Base-by-base conservation (phyloP, 1,139 yeast genomes). In the Blastobotrys elegans region DNA sequence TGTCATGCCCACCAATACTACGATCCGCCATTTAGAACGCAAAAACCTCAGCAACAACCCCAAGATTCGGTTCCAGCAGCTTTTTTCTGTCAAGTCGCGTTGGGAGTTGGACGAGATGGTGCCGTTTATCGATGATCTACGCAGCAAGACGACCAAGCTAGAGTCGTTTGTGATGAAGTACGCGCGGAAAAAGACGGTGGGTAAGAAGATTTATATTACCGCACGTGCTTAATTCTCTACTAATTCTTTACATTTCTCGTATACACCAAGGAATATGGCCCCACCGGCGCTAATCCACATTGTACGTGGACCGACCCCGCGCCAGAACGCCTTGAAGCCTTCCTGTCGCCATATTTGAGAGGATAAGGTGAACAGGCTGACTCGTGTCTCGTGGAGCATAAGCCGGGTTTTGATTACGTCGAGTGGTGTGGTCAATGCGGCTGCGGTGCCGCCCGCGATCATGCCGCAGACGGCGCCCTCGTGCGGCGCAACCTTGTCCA, bases 271-370 rank as follows among this genome's bases (percentile, higher is more conserved):
- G 69, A 94, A 92, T 32, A 94, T 88, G 27, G 97, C 96, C 17
- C 99, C 99, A 16, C 99, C 99, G 3, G 95, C 94, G 69, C 95
- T 83, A 52, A 92, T 92, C 98, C 98, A 92, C 79, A 86, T 76
- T 0, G 97, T 89, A 63, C 98, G 74, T 2, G 98, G 97, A 0
- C 95, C 97, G 35, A 90, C 75, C 4, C 98, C 98, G 45, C 77
- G 77, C 62, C 80, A 76, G 55, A 92, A 87, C 1, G 84, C 89
- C 7, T 62, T 55, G 43, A 70, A 66, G 0, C 95, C 95, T 59
- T 86, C 95, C 46, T 83, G 87, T 30, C 63, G 64, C 16, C 75
- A 64, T 48, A 89, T 73, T 5, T 58, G 63, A 24, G 57, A 57
- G 3, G 57, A 55, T 31, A 60, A 49, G 4, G 64, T 61, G 40